Percentiles rank a stretch among this genome's conserved stretches.
phyloP scores from a whole-genome alignment of 2,329 filamentous ascomycete genomes.

The Dactylellina parvicollis region DNA sequence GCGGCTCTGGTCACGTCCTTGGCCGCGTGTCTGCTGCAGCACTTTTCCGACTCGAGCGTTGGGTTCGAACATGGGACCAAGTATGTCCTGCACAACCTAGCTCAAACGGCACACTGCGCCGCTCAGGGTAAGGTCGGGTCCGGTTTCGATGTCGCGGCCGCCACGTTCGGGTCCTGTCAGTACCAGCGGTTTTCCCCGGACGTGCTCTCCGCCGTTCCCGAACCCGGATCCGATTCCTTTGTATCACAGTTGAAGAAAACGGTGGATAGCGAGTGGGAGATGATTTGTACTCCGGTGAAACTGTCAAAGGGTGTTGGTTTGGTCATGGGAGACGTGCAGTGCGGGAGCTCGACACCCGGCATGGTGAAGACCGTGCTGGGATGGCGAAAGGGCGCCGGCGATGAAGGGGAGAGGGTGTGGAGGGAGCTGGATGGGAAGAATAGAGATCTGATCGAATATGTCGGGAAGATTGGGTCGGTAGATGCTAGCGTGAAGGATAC shows the following conservation, averaged over 20 bases:
- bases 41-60: constrained; percentile 74
- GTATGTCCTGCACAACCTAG: constrained; percentile 80
- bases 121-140: constrained; percentile 97
- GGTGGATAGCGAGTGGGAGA: constrained; percentile 80
- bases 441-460: constrained; percentile 67
- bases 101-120: constrained; percentile 91
- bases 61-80: constrained; percentile 31
- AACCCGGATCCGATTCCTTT: constrained; percentile 73
- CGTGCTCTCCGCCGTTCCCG: constrained; percentile 74
- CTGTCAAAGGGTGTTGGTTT: constrained; percentile 79
- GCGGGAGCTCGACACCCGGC: constrained; percentile 88
- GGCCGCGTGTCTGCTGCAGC: constrained; percentile 77
- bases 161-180: constrained; percentile 88
- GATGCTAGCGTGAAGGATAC: constrained; percentile 20
- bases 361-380: constrained; percentile 93
- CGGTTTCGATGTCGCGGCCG: constrained; percentile 93
- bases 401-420: constrained; percentile 77
- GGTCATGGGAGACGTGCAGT: constrained; percentile 95
- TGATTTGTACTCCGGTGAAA: constrained; percentile 74
- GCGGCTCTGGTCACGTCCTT: constrained; percentile 92
- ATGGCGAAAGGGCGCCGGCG: constrained; percentile 76
- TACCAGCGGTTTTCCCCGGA: constrained; percentile 92
- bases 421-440: constrained; percentile 77
- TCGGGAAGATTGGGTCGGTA: constrained; percentile 10
- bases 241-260: constrained; percentile 71